Conservation (phyloP, 176 grass and related monocot species). For the Thalia dealbata region DNA sequence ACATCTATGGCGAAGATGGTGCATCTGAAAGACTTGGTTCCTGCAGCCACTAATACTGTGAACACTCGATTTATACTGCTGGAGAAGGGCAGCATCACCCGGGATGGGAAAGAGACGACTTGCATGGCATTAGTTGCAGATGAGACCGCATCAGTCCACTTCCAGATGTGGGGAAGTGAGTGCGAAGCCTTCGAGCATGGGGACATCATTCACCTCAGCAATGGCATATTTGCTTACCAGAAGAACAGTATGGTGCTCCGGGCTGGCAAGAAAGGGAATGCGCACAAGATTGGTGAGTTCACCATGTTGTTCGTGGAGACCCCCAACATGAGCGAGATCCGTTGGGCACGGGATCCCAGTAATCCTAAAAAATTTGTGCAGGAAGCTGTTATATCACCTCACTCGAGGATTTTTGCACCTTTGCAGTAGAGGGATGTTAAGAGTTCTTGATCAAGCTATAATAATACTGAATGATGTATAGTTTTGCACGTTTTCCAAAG, state of each 20-base stretch:
- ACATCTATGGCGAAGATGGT: background rate
- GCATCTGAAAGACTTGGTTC: constrained; percentile 49
- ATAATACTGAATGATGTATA: no score
- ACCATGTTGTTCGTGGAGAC: constrained; percentile 77
- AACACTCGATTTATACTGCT: constrained; percentile 65
- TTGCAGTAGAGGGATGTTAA: background rate
- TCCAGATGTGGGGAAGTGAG: constrained; percentile 72
- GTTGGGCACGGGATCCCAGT: constrained; percentile 24
- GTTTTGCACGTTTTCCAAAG: no score
- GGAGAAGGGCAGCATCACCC: constrained; percentile 30
- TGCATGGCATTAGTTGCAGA: constrained; percentile 62
- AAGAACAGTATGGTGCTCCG: constrained; percentile 44
- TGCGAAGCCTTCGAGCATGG: constrained; percentile 58
- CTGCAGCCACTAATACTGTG: constrained; percentile 59
- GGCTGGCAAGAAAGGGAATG: constrained; percentile 44
- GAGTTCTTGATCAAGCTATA: background rate
- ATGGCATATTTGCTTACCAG: constrained; percentile 75
- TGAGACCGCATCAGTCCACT: constrained; percentile 56
- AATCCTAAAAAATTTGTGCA: constrained; percentile 41
- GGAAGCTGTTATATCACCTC: constrained; percentile 39
- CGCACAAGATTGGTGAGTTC: constrained; percentile 58
- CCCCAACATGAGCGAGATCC: constrained; percentile 85
- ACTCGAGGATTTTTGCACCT: constrained; percentile 44
- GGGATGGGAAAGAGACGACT: constrained; percentile 31
- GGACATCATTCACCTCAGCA: constrained; percentile 52